Evolutionary conservation across 164 flowering plant species (phyloP), one percentile per base, ranked within the genome.

Genomic region (Hamamelis virginiana): DNA sequence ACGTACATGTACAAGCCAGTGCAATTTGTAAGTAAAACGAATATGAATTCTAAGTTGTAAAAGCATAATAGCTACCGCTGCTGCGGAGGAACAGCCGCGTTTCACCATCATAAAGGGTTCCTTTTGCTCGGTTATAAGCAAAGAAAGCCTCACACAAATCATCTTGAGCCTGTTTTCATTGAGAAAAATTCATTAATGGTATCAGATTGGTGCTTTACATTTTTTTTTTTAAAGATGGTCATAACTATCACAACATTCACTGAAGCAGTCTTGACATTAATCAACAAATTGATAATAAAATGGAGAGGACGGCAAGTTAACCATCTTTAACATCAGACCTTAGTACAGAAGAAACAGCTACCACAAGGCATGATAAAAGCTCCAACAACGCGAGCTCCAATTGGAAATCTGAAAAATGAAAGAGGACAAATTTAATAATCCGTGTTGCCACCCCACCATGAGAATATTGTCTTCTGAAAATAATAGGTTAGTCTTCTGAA

Each of bases 321-420:
- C 53, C 11, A 62, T 51, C 14, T 22, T 15, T 26, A 41, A 66
- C 64, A 6, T 59, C 72, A 41, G 51, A 93, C 99, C 99, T 87
- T 87, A 44, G 87, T 82, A 81, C 99, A 96, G 76, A 70, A 90
- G 78, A 72, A 81, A 76, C 99, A 96, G 79, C 78, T 89, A 22
- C 99, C 99, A 70, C 99, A 96, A 45, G 99, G 99, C 99, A 96
- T 96, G 74, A 93, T 91, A 73, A 96, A 96, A 70, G 98, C 96
- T 69, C 98, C 99, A 60, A 93, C 87, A 51, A 96, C 97, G 67
- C 60, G 98, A 69, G 97, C 76, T 65, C 99, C 99, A 74, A 96
- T 46, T 51, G 99, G 98, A 77, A 84, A 81, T 80, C 99, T 95
- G 80, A 68, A 78, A 73, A 56, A 60, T 28, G 6, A 59, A n/a